Evolutionary conservation across 495 filamentous ascomycete genomes (phyloP).

Genomic region (Penicillium coprophilum): DNA sequence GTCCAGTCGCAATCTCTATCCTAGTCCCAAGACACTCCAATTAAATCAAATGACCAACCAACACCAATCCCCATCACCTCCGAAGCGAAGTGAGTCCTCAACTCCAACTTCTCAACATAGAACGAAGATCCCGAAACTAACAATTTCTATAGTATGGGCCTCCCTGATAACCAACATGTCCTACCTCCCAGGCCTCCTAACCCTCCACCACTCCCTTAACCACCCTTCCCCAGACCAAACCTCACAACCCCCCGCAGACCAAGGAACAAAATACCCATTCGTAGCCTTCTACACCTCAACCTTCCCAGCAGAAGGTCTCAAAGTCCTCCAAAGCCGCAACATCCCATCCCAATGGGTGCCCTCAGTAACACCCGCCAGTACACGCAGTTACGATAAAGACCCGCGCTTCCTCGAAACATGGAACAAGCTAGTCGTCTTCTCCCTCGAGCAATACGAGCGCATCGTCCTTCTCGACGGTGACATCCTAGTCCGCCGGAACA

Average conservation of each 20-base stretch:
- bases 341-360: constrained; percentile 25
- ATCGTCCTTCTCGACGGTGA: constrained; percentile 80
- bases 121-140: constrained; percentile 14
- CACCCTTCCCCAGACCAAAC: constrained; percentile 13
- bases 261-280: constrained; percentile 25
- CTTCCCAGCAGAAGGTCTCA: constrained; percentile 28
- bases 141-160: constrained; percentile 23
- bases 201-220: constrained; percentile 30
- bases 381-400: constrained; percentile 47
- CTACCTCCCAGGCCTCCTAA: constrained; percentile 35
- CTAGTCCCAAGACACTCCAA: too few relatives aligned
- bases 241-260: neutral
- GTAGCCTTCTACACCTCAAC: constrained; percentile 31
- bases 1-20: too few relatives aligned
- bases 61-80: constrained; percentile 17
- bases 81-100: constrained; percentile 12
- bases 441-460: constrained; percentile 64
- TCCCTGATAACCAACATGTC: constrained; percentile 33
- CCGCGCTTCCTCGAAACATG: constrained; percentile 79
- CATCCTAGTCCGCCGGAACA: constrained; percentile 71
- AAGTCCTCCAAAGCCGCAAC: constrained; percentile 23
- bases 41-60: constrained; percentile 8
- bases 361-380: constrained; percentile 14
- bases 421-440: constrained; percentile 75
- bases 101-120: neutral